Percentiles rank a stretch among this genome's conserved stretches.
phyloP scores from a whole-genome alignment of 139 green algal genomes.

The Coccomyxa sp. region DNA sequence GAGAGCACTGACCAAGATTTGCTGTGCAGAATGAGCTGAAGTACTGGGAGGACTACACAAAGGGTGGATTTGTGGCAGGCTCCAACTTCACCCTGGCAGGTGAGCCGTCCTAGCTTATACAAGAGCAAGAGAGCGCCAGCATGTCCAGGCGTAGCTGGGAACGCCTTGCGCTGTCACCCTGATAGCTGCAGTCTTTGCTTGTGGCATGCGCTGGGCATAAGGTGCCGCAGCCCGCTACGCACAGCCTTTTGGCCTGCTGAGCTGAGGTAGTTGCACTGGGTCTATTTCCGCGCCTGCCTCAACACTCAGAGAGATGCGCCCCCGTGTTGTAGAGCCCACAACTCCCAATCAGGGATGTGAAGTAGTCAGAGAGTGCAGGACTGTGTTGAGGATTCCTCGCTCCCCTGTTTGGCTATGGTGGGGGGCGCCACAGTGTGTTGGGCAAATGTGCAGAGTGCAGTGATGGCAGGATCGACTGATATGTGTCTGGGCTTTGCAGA shows the following conservation, averaged over 20 bases:
- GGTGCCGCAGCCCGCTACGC: not conserved
- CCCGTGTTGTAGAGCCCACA: not conserved
- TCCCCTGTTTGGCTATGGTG: not conserved
- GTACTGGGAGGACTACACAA: not conserved
- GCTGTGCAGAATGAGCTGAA: conserved; percentile 1
- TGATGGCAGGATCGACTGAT: not conserved
- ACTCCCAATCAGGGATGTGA: not conserved
- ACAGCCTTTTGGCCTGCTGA: not conserved
- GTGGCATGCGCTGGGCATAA: not conserved
- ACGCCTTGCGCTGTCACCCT: not conserved
- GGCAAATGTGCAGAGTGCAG: not conserved
- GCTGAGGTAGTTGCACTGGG: no score
- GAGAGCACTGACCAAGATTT: not conserved
- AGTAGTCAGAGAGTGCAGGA: not conserved
- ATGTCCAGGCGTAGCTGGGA: not conserved
- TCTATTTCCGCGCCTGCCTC: not conserved
- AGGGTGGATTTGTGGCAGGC: not conserved
- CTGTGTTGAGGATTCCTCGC: not conserved
- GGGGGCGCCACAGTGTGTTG: not conserved
- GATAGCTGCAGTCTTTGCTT: not conserved
- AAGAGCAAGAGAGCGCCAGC: no score
- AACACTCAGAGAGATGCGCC: no score
- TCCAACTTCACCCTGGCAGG: not conserved
- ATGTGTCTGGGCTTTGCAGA: not conserved
- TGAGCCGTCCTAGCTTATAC: not conserved